A percentile compares a stretch with the other conserved stretches of the same genome.
These are phyloP conservation scores for Cladosporium phlei DNA, from an alignment of 2,329 filamentous ascomycete species.

Conservation along the genomic window DNA sequence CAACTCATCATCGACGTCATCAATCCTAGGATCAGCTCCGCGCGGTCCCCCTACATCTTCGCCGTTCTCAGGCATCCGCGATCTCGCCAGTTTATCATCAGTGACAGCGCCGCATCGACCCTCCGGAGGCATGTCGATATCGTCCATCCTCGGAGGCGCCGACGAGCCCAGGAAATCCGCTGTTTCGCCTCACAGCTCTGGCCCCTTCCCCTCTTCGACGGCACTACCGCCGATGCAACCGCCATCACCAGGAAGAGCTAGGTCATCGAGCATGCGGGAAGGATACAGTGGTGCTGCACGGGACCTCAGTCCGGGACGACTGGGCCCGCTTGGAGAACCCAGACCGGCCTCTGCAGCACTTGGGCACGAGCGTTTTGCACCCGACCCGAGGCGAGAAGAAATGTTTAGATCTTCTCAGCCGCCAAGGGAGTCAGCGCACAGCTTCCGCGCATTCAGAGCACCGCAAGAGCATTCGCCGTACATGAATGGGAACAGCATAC, in stretches of 20 bases:
- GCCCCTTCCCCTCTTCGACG: constrained; percentile 24
- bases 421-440: constrained; percentile 28
- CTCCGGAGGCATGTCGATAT: constrained; percentile 64
- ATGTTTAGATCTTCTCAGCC: constrained; percentile 31
- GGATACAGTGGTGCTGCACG: constrained; percentile 19
- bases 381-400: constrained; percentile 27
- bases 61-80: constrained; percentile 48
- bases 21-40: constrained; percentile 30
- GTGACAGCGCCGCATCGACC: constrained; percentile 45
- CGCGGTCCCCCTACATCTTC: constrained; percentile 43
- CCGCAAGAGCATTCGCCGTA: constrained; percentile 21
- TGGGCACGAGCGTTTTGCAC: constrained; percentile 20
- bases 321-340: constrained; percentile 23
- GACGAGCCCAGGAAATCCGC: constrained; percentile 25
- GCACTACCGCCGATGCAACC: constrained; percentile 43
- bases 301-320: constrained; percentile 24
- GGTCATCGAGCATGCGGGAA: constrained; percentile 35
- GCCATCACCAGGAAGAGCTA: constrained; percentile 40
- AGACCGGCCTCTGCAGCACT: constrained; percentile 18
- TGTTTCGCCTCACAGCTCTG: constrained; percentile 31
- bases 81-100: constrained; percentile 49
- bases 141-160: constrained; percentile 59
- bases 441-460: constrained; percentile 24
- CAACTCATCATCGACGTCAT: constrained; percentile 33
- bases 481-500: constrained; percentile 21